Evolutionary conservation across 2,329 filamentous ascomycete genomes (phyloP), one percentile per base, ranked within the genome.

Genomic region (Ophiostoma ips): DNA sequence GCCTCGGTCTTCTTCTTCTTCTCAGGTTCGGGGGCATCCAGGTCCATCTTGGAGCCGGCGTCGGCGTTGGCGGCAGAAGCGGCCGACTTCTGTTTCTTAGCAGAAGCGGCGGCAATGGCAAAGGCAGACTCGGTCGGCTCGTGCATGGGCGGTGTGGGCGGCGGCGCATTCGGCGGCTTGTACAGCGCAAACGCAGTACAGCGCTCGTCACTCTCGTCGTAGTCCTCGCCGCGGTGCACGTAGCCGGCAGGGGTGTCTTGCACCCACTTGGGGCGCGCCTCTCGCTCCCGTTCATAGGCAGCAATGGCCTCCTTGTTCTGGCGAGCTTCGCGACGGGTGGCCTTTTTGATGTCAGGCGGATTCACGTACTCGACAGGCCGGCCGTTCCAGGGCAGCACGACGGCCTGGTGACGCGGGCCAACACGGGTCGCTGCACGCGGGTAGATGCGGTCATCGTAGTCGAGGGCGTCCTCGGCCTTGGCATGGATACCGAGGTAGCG

Each of bases 371-470:
- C 75, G n/a, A 96, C 82, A 0, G 88, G 82, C 49, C 79, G 80
- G 5, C 90, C 92, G 50, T 83, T 83, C 92, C 92, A 98, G 6
- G 84, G 74, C 46, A 77, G 71, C 33, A 95, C 85, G 57, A 81
- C 83, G 4, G 92, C 90, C 68, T 98, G 92, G 64, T 96, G 88
- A 50, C 88, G 81, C 10, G 88, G 87, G 8, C 92, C 92, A 35
- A 96, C 72, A 35, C 92, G 83, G 50, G 92, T 96, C 62, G 89
- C 94, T 15, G 92, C 90, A 56, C 92, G 83, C 9, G 92, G 92
- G 62, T 96, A 96, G 56, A 98, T 96, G 56, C 92, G 83, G 64
- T 98, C 92, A 61, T 98, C 92, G 62, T 95, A 94, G 63, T 98
- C 92, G 30, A 98, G 71, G 0, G 87, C 92, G 68, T 98, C 92